phyloP scores from a whole-genome alignment of 805 yeast species.

The Wickerhamomyces bisporus region DNA sequence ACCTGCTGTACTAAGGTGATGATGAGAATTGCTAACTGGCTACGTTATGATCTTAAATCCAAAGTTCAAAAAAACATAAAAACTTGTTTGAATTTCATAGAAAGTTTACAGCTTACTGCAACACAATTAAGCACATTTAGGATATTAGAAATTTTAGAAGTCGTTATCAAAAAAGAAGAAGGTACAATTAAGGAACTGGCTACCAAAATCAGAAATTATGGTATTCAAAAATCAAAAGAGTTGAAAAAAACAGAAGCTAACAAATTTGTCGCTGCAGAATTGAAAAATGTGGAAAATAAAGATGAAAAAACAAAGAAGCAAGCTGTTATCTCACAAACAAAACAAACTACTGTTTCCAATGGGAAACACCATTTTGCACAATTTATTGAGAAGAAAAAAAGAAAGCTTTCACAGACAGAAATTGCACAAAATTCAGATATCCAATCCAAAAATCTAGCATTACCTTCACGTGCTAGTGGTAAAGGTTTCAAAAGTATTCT shows the following conservation, averaged over 20 bases:
- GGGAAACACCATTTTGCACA: neutral
- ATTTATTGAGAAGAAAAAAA: neutral
- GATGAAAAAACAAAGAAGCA: neutral
- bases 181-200: neutral
- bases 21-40: constrained; percentile 4
- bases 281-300: neutral
- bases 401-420: neutral
- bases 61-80: neutral
- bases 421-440: neutral
- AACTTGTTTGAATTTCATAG: neutral
- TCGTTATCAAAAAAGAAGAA: neutral
- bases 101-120: neutral
- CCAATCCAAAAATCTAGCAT: neutral
- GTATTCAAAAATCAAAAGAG: neutral
- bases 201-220: neutral
- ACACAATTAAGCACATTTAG: neutral
- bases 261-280: too few relatives aligned
- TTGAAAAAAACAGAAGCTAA: neutral
- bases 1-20: neutral
- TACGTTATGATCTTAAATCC: constrained; percentile 2
- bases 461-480: neutral
- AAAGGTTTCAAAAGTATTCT: neutral
- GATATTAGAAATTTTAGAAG: neutral
- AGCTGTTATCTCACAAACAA: too few relatives aligned
- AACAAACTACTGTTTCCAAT: neutral